These are phyloP conservation scores for Fusarium floridanum DNA, from an alignment of 2,329 filamentous ascomycete species.

Conservation along the genomic window DNA sequence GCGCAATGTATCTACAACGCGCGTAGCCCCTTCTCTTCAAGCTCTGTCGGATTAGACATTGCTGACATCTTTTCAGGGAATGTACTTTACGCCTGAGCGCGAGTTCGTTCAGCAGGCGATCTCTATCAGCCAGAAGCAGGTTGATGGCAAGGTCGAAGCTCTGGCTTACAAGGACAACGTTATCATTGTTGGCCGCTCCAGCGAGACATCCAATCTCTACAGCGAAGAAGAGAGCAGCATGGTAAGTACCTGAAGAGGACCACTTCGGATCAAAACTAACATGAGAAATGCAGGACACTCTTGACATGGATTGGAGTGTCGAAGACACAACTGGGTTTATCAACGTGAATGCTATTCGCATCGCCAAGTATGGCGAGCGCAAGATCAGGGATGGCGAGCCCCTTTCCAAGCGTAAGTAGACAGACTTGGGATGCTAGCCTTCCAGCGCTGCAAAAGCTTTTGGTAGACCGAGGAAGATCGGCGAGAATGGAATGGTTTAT, in stretches of 20 bases:
- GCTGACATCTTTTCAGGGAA: slow-evolving; percentile 10
- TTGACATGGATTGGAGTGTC: slow-evolving; percentile 11
- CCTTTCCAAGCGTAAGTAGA: slow-evolving; percentile 14
- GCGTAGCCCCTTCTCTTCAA: slow-evolving; percentile 5
- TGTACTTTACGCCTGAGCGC: slow-evolving; percentile 12
- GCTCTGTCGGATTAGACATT: slow-evolving; percentile 4
- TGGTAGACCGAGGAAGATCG: slow-evolving; percentile 1
- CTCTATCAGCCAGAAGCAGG: slow-evolving; percentile 8
- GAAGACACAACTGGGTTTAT: slow-evolving; percentile 12
- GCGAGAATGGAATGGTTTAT: slow-evolving; percentile 6
- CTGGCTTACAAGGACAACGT: slow-evolving; percentile 10
- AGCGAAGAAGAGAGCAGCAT: slow-evolving; percentile 13
- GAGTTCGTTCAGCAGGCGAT: slow-evolving; percentile 11
- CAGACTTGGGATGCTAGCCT: slow-evolving; percentile 7
- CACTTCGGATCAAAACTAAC: slow-evolving; percentile 10
- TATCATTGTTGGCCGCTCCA: slow-evolving; percentile 11
- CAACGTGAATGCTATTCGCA: slow-evolving; percentile 1
- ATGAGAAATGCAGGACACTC: slow-evolving; percentile 13
- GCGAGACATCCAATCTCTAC: slow-evolving; percentile 14
- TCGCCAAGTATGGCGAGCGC: slow-evolving; percentile 12
- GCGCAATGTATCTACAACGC: slow-evolving; percentile 8
- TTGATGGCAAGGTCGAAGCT: slow-evolving; percentile 15
- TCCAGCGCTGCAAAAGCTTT: slow-evolving; percentile 4
- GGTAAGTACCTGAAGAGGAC: slow-evolving; percentile 8
- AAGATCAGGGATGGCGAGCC: slow-evolving; percentile 14